Base-by-base conservation (phyloP, 495 filamentous ascomycete genomes). In the Penicillium macrosclerotiorum region DNA sequence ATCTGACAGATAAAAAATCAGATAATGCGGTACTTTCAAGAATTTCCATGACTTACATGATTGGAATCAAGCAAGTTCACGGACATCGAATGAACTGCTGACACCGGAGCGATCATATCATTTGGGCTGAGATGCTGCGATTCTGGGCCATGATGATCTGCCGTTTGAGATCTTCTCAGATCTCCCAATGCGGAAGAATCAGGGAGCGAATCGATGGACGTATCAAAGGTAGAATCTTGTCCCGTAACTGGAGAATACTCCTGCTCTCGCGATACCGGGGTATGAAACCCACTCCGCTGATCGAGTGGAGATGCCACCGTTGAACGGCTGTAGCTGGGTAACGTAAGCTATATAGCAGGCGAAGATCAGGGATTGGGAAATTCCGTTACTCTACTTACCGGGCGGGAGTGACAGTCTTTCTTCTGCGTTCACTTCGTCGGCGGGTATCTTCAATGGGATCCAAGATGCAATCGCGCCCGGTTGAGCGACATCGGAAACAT, bases 91-190 rank as follows among this genome's bases (percentile, higher is more conserved):
- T 72, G 69, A 37, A 69, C 59, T 3, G 59, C 64, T 9, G 67
- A 70, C 3, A 57, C 62, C 4, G 69, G 69, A 6, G 69, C 69
- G 29, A 72, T 71, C 69, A 71, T 69, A 36, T 72, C 69, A 34
- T 66, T 67, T 0, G 69, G 67, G 30, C 63, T 71, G 6, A 72
- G 51, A 8, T 71, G 67, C 45, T 72, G 69, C 4, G 63, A 62
- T 11, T 72, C 67, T 0, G 60, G 55, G 5, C 55, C 65, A 42
- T 60, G 56, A 12, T 56, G 51, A 33, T 66, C 63, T 8, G 43
- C 44, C 3, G 57, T 58, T 14, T 60, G 57, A 25, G 66, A 59
- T n/a, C 59, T 27, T 14, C 54, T 54, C 17, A 56, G 41, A 3
- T 55, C 50, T 18, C 50, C 47, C 26, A 65, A 31, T 0, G 45